These are phyloP conservation scores for Paracoccidioides lutzii DNA, from an alignment of 2,329 filamentous ascomycete species.

Conservation along the genomic window DNA sequence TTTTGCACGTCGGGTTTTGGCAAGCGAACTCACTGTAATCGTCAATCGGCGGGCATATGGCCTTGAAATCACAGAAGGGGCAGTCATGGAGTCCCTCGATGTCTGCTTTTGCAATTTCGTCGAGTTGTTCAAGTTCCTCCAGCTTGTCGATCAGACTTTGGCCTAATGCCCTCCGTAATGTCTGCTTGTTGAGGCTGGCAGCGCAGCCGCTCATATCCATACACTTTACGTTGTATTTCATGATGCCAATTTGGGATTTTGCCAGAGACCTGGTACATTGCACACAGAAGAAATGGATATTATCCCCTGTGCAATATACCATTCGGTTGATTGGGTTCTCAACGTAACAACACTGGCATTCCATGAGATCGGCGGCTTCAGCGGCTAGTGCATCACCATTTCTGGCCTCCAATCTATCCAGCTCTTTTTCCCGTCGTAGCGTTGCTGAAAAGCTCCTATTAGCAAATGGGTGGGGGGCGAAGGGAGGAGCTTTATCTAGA, in stretches of 20 bases:
- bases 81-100: slow-evolving; percentile 63
- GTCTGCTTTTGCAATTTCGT: slow-evolving; percentile 53
- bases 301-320: slow-evolving; percentile 50
- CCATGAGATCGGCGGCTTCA: slow-evolving; percentile 43
- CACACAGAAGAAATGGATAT: slow-evolving; percentile 55
- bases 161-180: slow-evolving; percentile 47
- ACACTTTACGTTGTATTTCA: slow-evolving; percentile 56
- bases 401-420: slow-evolving; percentile 18
- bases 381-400: slow-evolving; percentile 29
- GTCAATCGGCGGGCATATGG: slow-evolving; percentile 55
- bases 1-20: slow-evolving; percentile 50
- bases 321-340: slow-evolving; percentile 55
- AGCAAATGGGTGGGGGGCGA: slow-evolving; percentile 16
- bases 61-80: slow-evolving; percentile 71
- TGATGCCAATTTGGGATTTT: slow-evolving; percentile 54
- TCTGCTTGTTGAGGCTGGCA: slow-evolving; percentile 44
- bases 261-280: slow-evolving; percentile 53
- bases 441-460: slow-evolving; percentile 9
- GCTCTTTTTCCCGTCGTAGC: slow-evolving; percentile 12
- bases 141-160: slow-evolving; percentile 48
- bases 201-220: slow-evolving; percentile 57
- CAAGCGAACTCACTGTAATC: slow-evolving; percentile 63
- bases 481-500: not conserved
- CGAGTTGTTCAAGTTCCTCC: slow-evolving; percentile 58
- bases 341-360: slow-evolving; percentile 63